Conservation (phyloP, 202 grass and related monocot species). For the Carex sylvatica region DNA sequence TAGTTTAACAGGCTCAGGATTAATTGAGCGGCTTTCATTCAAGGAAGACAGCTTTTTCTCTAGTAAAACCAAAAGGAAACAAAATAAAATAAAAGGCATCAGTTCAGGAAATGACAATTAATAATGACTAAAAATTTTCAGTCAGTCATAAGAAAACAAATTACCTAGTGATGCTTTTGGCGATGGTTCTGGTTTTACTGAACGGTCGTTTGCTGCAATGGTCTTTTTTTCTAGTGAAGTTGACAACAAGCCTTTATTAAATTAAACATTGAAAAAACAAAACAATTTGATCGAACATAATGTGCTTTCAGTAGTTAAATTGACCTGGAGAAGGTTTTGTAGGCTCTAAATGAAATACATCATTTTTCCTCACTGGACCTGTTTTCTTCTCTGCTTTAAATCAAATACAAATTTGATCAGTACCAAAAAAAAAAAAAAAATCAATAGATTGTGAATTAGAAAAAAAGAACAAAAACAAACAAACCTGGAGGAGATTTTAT, state of each 20-base stretch:
- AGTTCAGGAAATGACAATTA: neutral
- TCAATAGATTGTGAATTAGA: neutral
- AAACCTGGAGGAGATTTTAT: slow-evolving; percentile 32
- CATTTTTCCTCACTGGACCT: slow-evolving; percentile 29
- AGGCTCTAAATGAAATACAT: slow-evolving; percentile 35
- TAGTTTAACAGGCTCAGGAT: slow-evolving; percentile 37
- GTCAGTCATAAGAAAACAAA: neutral
- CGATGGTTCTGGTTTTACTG: slow-evolving; percentile 30
- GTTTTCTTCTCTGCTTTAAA: slow-evolving; percentile 46
- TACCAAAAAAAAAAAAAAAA: neutral
- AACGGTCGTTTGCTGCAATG: slow-evolving; percentile 31
- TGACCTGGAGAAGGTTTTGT: slow-evolving; percentile 41
- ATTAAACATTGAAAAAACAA: slow-evolving; percentile 1
- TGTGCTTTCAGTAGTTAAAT: neutral
- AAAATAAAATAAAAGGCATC: slow-evolving; percentile 5
- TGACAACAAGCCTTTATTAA: slow-evolving; percentile 7
- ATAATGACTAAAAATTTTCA: neutral
- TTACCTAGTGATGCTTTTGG: slow-evolving; percentile 24
- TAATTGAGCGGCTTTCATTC: slow-evolving; percentile 37
- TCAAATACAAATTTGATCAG: neutral
- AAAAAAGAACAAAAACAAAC: neutral
- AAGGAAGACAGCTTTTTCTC: slow-evolving; percentile 47
- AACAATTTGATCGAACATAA: neutral
- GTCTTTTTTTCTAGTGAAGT: slow-evolving; percentile 48
- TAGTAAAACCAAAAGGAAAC: slow-evolving; percentile 27